Evolutionary conservation across 2,329 filamentous ascomycete genomes (phyloP), one percentile per base, ranked within the genome.

Genomic region (Amauroascus verrucosus): DNA sequence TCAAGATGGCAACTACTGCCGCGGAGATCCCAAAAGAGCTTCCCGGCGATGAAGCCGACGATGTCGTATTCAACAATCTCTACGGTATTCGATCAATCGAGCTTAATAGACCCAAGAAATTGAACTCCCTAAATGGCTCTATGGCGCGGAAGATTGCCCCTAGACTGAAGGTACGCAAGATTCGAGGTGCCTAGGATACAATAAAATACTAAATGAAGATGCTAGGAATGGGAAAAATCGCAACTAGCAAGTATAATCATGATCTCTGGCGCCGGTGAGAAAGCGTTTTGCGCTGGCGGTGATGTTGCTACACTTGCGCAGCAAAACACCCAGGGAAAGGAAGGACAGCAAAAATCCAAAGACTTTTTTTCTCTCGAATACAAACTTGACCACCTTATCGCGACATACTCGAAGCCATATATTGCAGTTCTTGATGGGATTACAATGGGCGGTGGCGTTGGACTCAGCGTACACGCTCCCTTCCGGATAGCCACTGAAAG

Each of bases 381-480:
- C 77, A 85, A 88, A 73, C 83, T 98, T 58, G 87, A 98, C 68
- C 93, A 98, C 72, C 77, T 91, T 62, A 95, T 98, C 66, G 87
- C 93, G 20, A 96, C 90, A 35, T 96, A 95, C 73, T 68, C 76
- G 57, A 98, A 96, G 75, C 93, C 93, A 0, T 95, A 93, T 65
- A 82, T 98, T 50, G 86, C 93, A 30, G 86, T 97, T 66, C 94
- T 98, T 84, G 93, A 98, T 65, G 93, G 93, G 56, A 86, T 95
- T 69, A 98, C 94, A 50, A 98, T 98, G 93, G 93, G 93, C 53
- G 93, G 93, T 53, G 93, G 93, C 60, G 93, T 97, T 51, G 93
- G 93, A 6, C 79, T 98, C 54, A 94, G 87, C 69, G 81, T 95
- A 50, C 94, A 98, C 71, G 91, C 93, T 1, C 94, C 93, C 2